phyloP scores from a whole-genome alignment of 2,329 filamentous ascomycete genomes.

The Alternaria sp. region DNA sequence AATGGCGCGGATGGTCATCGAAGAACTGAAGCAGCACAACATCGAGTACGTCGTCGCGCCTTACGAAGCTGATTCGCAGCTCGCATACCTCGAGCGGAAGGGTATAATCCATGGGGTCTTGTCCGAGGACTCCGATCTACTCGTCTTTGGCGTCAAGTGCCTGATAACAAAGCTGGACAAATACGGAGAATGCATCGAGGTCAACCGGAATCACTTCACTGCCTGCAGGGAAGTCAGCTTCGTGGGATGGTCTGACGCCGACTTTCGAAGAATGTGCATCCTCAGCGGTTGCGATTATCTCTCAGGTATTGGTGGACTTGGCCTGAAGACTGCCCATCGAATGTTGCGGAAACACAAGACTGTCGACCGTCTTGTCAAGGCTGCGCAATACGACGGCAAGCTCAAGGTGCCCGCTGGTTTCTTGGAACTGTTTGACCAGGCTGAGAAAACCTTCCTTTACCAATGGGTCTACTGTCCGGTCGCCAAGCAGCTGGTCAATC shows the following conservation, averaged over 20 bases:
- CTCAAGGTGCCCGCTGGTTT: constrained; percentile 82
- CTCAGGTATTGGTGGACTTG: constrained; percentile 81
- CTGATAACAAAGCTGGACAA: constrained; percentile 93
- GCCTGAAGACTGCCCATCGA: constrained; percentile 91
- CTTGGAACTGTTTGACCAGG: constrained; percentile 79
- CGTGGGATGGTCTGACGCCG: constrained; percentile 87
- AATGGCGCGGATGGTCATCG: constrained; percentile 91
- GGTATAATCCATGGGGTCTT: constrained; percentile 87
- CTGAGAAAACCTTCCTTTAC: constrained; percentile 90
- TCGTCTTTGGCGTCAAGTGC: constrained; percentile 92
- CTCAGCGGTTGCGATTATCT: constrained; percentile 96
- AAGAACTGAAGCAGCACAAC: constrained; percentile 81
- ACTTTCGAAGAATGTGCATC: constrained; percentile 96
- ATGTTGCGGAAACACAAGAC: constrained; percentile 89
- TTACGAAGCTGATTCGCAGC: constrained; percentile 96
- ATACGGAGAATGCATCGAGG: constrained; percentile 90
- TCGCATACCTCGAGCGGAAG: constrained; percentile 88
- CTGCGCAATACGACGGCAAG: constrained; percentile 89
- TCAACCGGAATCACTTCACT: constrained; percentile 87
- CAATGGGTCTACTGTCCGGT: constrained; percentile 92
- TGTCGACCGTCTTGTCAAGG: constrained; percentile 79
- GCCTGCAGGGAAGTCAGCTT: constrained; percentile 87
- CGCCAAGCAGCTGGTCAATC: constrained; percentile 72
- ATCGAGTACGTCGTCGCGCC: constrained; percentile 92
- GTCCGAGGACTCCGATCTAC: constrained; percentile 93